Percentiles rank a stretch among this genome's conserved stretches.
These are phyloP conservation scores for Amesomyces nigricolor DNA, from an alignment of 2,329 filamentous ascomycete genomes.

Conservation along the genomic window DNA sequence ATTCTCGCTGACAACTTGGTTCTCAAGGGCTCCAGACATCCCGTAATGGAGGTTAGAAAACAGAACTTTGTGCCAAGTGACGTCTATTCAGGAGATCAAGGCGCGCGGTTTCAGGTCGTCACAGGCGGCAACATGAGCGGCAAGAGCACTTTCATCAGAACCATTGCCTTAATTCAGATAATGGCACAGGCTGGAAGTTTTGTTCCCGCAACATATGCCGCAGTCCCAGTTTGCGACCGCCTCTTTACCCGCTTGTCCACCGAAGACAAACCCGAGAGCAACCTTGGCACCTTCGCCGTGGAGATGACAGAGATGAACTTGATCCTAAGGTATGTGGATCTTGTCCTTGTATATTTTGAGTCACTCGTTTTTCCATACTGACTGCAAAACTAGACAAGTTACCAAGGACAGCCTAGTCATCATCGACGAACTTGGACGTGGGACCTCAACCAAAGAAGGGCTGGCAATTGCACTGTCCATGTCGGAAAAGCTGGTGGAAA, in stretches of 20 bases:
- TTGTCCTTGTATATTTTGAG: not conserved
- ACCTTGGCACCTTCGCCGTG: slow-evolving; percentile 85
- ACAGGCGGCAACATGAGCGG: slow-evolving; percentile 98
- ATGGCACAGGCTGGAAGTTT: slow-evolving; percentile 95
- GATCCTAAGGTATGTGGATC: slow-evolving; percentile 56
- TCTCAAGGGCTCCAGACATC: slow-evolving; percentile 70
- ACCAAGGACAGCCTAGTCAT: slow-evolving; percentile 71
- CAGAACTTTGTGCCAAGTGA: slow-evolving; percentile 81
- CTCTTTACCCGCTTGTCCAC: slow-evolving; percentile 84
- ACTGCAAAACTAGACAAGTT: slow-evolving; percentile 54
- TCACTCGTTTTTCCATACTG: not conserved
- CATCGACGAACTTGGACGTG: slow-evolving; percentile 86
- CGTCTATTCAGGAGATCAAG: slow-evolving; percentile 71
- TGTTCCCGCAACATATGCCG: slow-evolving; percentile 78
- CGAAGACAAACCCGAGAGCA: slow-evolving; percentile 82
- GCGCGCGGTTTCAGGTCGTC: slow-evolving; percentile 74
- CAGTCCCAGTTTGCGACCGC: slow-evolving; percentile 72
- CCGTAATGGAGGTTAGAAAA: slow-evolving; percentile 61
- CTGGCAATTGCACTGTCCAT: slow-evolving; percentile 86
- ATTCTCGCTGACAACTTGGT: slow-evolving; percentile 63
- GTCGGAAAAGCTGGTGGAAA: slow-evolving; percentile 79
- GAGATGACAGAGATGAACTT: slow-evolving; percentile 97
- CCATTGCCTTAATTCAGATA: slow-evolving; percentile 74
- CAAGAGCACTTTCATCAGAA: slow-evolving; percentile 91
- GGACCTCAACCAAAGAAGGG: slow-evolving; percentile 83